These are phyloP conservation scores for Coemansia sp. DNA, from an alignment of 192 early-diverging fungal genomes.

Conservation along the genomic window DNA sequence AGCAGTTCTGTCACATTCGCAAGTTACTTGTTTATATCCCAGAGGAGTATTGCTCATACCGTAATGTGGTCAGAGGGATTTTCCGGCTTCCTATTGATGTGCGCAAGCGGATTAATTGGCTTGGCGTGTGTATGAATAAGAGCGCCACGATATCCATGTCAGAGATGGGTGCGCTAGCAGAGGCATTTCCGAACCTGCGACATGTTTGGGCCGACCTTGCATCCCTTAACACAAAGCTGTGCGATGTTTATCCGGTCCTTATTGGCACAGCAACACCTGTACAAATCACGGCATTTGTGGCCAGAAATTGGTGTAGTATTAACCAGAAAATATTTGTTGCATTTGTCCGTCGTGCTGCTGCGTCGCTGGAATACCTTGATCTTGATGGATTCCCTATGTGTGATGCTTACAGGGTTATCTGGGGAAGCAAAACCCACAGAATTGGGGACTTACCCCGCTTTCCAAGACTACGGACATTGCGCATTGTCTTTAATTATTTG, in stretches of 20 bases:
- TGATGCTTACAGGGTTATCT: slow-evolving; percentile 1
- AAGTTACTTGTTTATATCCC: slow-evolving; percentile 20
- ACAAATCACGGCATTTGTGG: slow-evolving; percentile 8
- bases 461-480: neutral
- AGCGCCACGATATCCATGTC: slow-evolving; percentile 15
- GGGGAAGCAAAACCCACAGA: neutral
- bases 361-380: slow-evolving; percentile 15
- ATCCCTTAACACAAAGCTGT: neutral
- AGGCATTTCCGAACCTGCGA: slow-evolving; percentile 19
- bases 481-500: too few species aligned
- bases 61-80: slow-evolving; percentile 18
- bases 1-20: slow-evolving; percentile 1
- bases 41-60: slow-evolving; percentile 12
- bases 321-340: neutral
- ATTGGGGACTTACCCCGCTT: neutral
- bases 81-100: slow-evolving; percentile 17
- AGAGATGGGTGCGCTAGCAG: slow-evolving; percentile 26
- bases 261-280: neutral
- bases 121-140: slow-evolving; percentile 21
- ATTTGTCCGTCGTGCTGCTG: slow-evolving; percentile 6
- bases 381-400: neutral
- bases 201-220: slow-evolving; percentile 13
- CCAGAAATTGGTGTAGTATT: neutral
- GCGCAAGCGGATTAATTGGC: slow-evolving; percentile 15
- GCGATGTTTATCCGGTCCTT: slow-evolving; percentile 8